phyloP scores from a whole-genome alignment of 1,284 basidiomycete species.

The Paramarasmius palmivorus region DNA sequence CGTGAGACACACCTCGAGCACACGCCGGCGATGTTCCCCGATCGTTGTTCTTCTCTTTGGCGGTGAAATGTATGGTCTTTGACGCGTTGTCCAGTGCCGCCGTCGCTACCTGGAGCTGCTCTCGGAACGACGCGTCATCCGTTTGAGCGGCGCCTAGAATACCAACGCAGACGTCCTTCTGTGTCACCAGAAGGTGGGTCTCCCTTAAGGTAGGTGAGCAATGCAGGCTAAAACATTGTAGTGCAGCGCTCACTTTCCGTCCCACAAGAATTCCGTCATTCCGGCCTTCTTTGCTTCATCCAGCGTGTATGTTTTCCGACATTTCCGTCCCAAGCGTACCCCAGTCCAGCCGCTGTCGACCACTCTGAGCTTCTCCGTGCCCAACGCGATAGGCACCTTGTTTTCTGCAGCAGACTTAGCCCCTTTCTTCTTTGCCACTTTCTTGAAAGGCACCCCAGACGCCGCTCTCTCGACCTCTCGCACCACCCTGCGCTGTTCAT shows the following conservation, averaged over 20 bases:
- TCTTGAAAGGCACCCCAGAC: no score
- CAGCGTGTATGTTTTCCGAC: neutral
- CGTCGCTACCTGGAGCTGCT: neutral
- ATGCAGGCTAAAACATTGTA: neutral
- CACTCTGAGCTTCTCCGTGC: no score
- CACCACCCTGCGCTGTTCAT: no score
- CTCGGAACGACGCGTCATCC: neutral
- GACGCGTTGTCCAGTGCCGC: neutral
- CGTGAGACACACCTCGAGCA: constrained; percentile 4
- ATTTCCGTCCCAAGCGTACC: neutral
- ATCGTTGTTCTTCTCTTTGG: neutral
- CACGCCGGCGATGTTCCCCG: neutral
- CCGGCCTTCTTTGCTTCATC: neutral
- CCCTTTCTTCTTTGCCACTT: no score
- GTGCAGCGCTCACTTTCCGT: neutral
- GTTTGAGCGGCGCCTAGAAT: neutral
- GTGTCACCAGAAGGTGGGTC: neutral
- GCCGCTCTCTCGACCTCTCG: no score
- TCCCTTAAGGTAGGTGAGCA: neutral
- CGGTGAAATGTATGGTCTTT: neutral
- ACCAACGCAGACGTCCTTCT: neutral
- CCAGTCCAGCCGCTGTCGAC: neutral
- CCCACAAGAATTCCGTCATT: neutral
- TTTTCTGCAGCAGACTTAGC: no score
- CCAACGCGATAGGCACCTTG: no score